Conservation (phyloP, 257 asterid genomes). For the Primulina huaijiensis region DNA sequence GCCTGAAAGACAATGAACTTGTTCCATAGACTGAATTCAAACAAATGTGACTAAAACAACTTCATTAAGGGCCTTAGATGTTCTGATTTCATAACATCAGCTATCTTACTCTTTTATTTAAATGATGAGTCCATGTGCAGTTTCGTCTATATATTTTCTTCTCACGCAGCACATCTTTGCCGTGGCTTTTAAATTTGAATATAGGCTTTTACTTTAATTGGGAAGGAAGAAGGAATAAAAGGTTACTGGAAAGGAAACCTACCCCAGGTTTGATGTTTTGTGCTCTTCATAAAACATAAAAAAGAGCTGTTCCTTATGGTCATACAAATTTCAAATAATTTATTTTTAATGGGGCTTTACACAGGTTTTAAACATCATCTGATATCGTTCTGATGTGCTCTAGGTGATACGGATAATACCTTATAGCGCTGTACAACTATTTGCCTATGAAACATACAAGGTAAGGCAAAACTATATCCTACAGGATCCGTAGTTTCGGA, state of each 20-base stretch:
- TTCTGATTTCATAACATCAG: neutral
- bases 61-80: neutral
- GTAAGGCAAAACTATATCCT: slow-evolving; percentile 33
- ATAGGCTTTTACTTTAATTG: slow-evolving; percentile 76
- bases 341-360: neutral
- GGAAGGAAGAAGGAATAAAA: slow-evolving; percentile 83
- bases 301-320: slow-evolving; percentile 20
- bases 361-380: slow-evolving; percentile 1
- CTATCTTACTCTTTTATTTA: neutral
- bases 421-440: slow-evolving; percentile 87
- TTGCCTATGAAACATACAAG: slow-evolving; percentile 96
- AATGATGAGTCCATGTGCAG: neutral
- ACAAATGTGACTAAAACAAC: neutral
- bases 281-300: slow-evolving; percentile 11
- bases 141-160: slow-evolving; percentile 1
- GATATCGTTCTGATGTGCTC: slow-evolving; percentile 9
- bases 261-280: slow-evolving; percentile 65
- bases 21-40: slow-evolving; percentile 9
- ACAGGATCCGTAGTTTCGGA: slow-evolving; percentile 18
- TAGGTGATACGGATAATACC: slow-evolving; percentile 96
- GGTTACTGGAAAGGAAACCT: slow-evolving; percentile 99
- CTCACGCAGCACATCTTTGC: neutral
- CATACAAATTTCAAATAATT: neutral
- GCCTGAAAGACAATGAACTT: slow-evolving; percentile 7
- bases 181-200: slow-evolving; percentile 22